A percentile compares a stretch with the other conserved stretches of the same genome.
Conservation (phyloP, 805 yeast genomes). For the Zygoascus tannicola region DNA sequence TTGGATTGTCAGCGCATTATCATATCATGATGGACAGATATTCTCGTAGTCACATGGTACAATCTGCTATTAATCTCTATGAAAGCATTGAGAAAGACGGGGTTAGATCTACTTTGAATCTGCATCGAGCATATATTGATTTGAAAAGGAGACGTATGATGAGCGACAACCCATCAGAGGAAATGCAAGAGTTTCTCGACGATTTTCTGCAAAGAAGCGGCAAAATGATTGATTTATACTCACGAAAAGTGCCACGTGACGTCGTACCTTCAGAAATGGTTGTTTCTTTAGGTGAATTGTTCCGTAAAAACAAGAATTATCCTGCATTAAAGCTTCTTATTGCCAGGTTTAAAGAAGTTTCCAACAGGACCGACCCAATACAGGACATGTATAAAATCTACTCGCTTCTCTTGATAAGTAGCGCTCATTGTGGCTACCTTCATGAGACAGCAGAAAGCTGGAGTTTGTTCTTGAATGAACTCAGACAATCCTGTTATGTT, state of each 20-base stretch:
- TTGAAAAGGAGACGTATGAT: not conserved
- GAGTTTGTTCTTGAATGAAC: conserved; percentile 1
- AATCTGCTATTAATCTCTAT: not conserved
- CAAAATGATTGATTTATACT: conserved; percentile 20
- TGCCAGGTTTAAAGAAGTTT: conserved; percentile 6
- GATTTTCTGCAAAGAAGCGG: conserved; percentile 9
- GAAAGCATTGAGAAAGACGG: not conserved
- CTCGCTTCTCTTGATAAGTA: not conserved
- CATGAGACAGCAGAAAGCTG: conserved; percentile 1
- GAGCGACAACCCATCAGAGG: conserved; percentile 1
- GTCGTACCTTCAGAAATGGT: conserved; percentile 19
- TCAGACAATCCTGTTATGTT: not conserved
- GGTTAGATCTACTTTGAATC: not conserved
- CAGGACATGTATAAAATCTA: not conserved
- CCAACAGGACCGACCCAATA: not conserved
- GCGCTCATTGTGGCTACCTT: not conserved
- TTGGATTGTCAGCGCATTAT: not conserved
- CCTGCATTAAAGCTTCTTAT: conserved; percentile 18
- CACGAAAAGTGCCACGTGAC: conserved; percentile 22
- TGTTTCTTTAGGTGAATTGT: conserved; percentile 17
- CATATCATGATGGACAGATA: not conserved
- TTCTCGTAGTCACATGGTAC: not conserved
- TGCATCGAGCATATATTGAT: not conserved
- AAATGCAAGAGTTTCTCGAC: conserved; percentile 11
- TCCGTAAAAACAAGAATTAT: conserved; percentile 11